Evolutionary conservation across 73 alveolate genomes (phyloP), one percentile per base, ranked within the genome.

Genomic region (Paramecium tetraurelia): DNA sequence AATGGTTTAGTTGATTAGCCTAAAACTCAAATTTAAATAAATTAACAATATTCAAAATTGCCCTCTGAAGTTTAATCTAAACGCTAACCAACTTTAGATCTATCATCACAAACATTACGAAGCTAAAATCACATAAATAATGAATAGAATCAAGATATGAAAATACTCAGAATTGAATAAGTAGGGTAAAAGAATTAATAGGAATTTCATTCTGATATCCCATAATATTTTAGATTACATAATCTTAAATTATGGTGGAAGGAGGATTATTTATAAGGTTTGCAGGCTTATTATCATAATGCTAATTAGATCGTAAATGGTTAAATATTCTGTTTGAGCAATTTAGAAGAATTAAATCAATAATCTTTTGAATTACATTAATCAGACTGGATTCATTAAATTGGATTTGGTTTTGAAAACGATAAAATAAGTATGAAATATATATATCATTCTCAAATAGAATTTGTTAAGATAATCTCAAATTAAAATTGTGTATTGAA

Each of bases 231-330:
- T 7, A 21, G 46, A 27, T 33, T 63, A 63, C 46, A 63, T 63
- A 63, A 63, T 63, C 48, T 63, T 11, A 63, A 63, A 27, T 27
- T 63, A 63, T 63, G 84, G 84, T 63, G 84, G 84, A 33, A 63
- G 8, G 14, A 63, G 4, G 84, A 63, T 63, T 31, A 63, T 4
- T 33, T 63, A 31, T 27, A 10, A 11, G 84, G 84, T 31, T 12
- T 63, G 24, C 31, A 63, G 31, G 84, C 84, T 11, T 27, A 12
- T 14, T 63, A 63, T 18, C 41, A 31, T 12, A 2, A 0, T 31
- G 21, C 46, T 31, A 24, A 33, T 3, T 63, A 27, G 7, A 63
- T 63, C 6, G 46, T 63, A 2, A 22, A 33, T 63, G 84, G 84
- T 33, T 31, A 63, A 12, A 33, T 63, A 12, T 33, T 31, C 27